Evolutionary conservation across 345 rosid genomes (phyloP).

Genomic region (Eucalyptus pumila): DNA sequence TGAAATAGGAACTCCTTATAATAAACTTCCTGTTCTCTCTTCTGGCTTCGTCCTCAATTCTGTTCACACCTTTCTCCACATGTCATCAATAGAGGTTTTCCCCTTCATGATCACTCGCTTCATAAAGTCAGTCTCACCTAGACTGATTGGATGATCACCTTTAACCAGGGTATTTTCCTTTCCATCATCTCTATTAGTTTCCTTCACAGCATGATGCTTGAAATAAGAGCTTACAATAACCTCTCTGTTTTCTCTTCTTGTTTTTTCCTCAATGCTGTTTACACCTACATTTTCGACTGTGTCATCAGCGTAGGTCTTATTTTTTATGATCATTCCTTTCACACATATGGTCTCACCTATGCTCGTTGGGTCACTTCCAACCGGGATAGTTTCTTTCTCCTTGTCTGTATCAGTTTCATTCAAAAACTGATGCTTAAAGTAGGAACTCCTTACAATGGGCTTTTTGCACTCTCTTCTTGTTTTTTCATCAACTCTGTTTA

Average conservation of each 20-base stretch:
- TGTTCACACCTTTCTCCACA: not conserved
- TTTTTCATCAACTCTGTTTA: constrained; percentile 16
- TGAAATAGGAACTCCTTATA: constrained; percentile 56
- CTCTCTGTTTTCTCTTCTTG: constrained; percentile 30
- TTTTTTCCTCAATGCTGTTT: constrained; percentile 17
- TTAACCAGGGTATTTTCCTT: constrained; percentile 10
- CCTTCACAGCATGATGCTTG: constrained; percentile 30
- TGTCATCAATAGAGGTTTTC: not conserved
- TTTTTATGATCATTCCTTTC: not conserved
- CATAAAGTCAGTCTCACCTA: not conserved
- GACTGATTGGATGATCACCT: constrained; percentile 3
- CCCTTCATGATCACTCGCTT: constrained; percentile 1
- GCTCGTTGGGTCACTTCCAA: constrained; percentile 4
- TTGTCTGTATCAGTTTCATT: constrained; percentile 13
- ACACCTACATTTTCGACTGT: not conserved
- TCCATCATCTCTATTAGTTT: constrained; percentile 15
- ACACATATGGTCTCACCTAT: not conserved
- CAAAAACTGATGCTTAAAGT: constrained; percentile 44
- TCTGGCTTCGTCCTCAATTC: constrained; percentile 18
- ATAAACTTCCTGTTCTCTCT: constrained; percentile 33
- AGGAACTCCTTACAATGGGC: constrained; percentile 52
- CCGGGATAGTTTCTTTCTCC: constrained; percentile 9
- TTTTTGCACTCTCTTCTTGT: constrained; percentile 27
- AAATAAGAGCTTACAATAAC: constrained; percentile 50
- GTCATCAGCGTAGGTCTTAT: not conserved